Percentiles rank a stretch among this genome's conserved stretches.
These are phyloP conservation scores for Colletotrichum sp. DNA, from an alignment of 2,329 filamentous ascomycete genomes.

Conservation along the genomic window DNA sequence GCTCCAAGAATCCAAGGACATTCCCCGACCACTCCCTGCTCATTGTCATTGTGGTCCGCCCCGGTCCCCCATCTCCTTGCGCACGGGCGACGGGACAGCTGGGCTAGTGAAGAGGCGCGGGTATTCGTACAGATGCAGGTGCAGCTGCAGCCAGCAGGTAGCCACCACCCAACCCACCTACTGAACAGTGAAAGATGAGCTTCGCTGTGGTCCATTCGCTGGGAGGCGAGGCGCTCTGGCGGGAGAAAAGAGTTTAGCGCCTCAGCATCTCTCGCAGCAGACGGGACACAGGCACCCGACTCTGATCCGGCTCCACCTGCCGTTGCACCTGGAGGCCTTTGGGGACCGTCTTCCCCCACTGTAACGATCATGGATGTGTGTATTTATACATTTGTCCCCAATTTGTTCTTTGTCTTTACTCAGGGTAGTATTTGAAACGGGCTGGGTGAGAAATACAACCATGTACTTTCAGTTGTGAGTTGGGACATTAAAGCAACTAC, in stretches of 20 bases:
- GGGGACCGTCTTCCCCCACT: neutral
- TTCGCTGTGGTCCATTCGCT: neutral
- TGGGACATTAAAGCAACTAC: neutral
- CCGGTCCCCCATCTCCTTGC: neutral
- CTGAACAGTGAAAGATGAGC: neutral
- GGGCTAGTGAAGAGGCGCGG: neutral
- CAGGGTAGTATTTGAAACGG: neutral
- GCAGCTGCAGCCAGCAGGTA: neutral
- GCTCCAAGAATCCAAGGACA: neutral
- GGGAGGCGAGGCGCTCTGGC: neutral
- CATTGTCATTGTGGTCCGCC: neutral
- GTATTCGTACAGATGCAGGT: neutral
- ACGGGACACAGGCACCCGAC: neutral
- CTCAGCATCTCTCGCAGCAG: neutral
- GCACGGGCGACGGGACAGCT: neutral
- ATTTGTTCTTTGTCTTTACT: neutral
- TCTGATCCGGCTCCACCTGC: conserved; percentile 11
- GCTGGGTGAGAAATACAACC: neutral
- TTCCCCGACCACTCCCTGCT: neutral
- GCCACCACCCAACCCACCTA: neutral
- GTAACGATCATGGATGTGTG: neutral
- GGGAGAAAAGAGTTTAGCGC: conserved; percentile 2
- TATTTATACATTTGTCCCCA: neutral
- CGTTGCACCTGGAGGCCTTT: neutral
- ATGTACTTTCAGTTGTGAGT: neutral